A percentile compares a stretch with the other conserved stretches of the same genome.
phyloP scores from a whole-genome alignment of 345 rosid genomes.

The Raphanus sativus region DNA sequence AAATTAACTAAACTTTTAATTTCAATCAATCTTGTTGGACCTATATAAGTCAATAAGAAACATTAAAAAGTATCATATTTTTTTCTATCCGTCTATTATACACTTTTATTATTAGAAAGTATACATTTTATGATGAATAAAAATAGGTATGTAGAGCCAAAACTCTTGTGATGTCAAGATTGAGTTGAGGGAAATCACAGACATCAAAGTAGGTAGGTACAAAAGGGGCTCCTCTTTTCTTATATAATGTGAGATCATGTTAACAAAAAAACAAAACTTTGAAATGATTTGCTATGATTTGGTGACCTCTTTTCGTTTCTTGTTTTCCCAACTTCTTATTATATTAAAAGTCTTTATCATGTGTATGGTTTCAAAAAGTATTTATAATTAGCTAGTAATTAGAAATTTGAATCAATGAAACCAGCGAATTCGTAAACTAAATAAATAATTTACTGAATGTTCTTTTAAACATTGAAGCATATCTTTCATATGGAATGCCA shows the following conservation, averaged over 20 bases:
- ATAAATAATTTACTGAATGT: background rate
- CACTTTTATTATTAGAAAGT: background rate
- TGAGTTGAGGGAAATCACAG: background rate
- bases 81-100: slow-evolving; percentile 1
- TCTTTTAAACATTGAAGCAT: background rate
- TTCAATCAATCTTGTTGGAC: slow-evolving; percentile 28
- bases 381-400: background rate
- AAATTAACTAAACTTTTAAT: slow-evolving; percentile 10
- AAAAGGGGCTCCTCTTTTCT: slow-evolving; percentile 25
- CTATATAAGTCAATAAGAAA: slow-evolving; percentile 24
- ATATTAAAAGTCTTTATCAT: background rate
- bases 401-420: background rate
- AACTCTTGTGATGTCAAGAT: slow-evolving; percentile 11
- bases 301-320: slow-evolving; percentile 6
- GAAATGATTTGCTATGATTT: slow-evolving; percentile 10
- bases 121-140: background rate
- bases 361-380: background rate
- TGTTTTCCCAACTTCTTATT: background rate
- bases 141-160: slow-evolving; percentile 12
- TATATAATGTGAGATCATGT: slow-evolving; percentile 2
- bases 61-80: slow-evolving; percentile 12
- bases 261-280: background rate
- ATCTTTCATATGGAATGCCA: background rate
- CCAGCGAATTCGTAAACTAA: background rate
- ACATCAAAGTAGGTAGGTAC: slow-evolving; percentile 20